phyloP scores from a whole-genome alignment of 2,329 filamentous ascomycete genomes.

The Calonectria pteridis region DNA sequence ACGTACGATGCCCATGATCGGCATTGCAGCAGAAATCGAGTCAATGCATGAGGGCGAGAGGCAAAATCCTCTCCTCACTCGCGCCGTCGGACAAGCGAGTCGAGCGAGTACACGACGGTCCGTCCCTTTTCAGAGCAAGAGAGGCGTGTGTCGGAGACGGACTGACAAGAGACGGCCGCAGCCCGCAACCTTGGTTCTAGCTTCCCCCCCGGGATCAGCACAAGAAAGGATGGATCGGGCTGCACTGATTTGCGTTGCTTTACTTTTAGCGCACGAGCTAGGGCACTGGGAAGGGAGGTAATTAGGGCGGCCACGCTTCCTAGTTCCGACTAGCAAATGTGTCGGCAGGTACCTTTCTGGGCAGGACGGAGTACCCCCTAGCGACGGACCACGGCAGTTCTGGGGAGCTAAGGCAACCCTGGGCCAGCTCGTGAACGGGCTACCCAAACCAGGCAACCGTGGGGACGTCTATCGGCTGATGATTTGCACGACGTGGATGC shows the following conservation, averaged over 20 bases:
- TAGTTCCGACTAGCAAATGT: neutral
- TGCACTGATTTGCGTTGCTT: constrained; percentile 15
- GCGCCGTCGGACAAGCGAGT: neutral
- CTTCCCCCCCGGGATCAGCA: neutral
- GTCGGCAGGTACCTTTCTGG: neutral
- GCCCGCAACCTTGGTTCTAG: constrained; percentile 1
- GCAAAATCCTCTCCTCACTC: neutral
- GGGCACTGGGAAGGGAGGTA: neutral
- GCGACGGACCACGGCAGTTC: neutral
- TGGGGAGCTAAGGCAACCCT: neutral
- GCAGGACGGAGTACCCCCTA: neutral
- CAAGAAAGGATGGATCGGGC: constrained; percentile 6
- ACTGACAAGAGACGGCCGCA: neutral
- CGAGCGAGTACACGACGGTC: neutral
- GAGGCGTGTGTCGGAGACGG: neutral
- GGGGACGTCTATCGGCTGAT: neutral
- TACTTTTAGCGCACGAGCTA: constrained; percentile 13
- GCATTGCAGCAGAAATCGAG: neutral
- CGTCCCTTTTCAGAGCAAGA: constrained; percentile 2
- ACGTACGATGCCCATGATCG: neutral
- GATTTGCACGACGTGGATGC: constrained; percentile 5
- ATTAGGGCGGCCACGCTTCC: constrained; percentile 3
- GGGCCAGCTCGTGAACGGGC: neutral
- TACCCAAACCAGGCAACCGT: neutral
- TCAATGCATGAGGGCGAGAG: neutral